Base-by-base conservation (phyloP, 106 monocot species). In the Gastrodia elata region DNA sequence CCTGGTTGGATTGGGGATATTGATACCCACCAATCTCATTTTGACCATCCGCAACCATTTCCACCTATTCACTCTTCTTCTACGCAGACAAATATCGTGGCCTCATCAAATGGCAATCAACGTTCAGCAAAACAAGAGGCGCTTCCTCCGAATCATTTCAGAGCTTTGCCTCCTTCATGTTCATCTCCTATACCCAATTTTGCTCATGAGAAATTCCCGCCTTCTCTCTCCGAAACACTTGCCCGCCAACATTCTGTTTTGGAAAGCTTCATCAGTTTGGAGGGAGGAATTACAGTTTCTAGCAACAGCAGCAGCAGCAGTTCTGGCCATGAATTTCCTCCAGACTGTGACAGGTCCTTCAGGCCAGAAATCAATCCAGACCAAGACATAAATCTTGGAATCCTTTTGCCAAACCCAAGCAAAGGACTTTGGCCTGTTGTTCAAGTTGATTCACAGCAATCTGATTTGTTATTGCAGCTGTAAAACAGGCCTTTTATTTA, bases 391-490 rank as follows among this genome's bases (percentile, higher is more conserved):
- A 68, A 39, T 11, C 38, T 38, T n/a, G 68, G 15, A 37, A 68
- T 22, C 68, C 24, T 24, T 69, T 41, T 40, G 24, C 40, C 40
- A 13, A 69, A 13, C 26, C 25, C 69, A 5, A 24, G 67, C n/a
- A 26, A 40, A 24, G 69, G 69, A 10, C 40, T 10, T 11, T 40
- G 39, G 28, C 87, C 90, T 28, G 78, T 80, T 6, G 65, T 65
- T 49, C 76, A 77, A 0, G 65, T 74, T 0, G 87, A 80, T 64
- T 39, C 69, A 24, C 83, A 83, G 82, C 83, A 87, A 41, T 86
- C 94, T 28, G 87, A 87, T 74, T 83, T 94, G 73, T 87, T 87
- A 46, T 86, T 94, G 75, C 91, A 94, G 76, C 79, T 94, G 20
- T 91, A 69, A 40, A 40, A 5, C 69, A 69, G 69, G 69, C 32